Base-by-base conservation (phyloP, 139 green algal genomes). In the Zygnema cylindricum region DNA sequence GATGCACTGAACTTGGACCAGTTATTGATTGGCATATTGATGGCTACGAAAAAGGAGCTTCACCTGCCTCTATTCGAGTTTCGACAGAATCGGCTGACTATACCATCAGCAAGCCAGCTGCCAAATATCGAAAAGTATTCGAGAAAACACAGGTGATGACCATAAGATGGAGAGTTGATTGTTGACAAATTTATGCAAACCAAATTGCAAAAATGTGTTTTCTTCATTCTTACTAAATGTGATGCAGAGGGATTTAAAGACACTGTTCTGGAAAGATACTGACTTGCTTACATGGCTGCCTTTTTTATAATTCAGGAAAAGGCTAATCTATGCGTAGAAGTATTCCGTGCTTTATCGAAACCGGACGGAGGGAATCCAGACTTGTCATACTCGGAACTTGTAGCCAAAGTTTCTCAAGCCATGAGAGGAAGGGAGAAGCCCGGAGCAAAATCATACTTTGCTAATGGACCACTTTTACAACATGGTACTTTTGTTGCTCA, bases 91-190 rank as follows among this genome's bases (percentile, higher is more conserved):
- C 82, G 32, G 82, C 82, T 11, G 77, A 54, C 23, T 88, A 88
- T 38, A 54, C 32, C 22, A 86, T 69, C 40, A 40, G 36, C 36
- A 49, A 55, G 42, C 75, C 82, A 36, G 36, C 82, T 30, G 33
- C 76, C 38, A 88, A 75, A n/a, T 84, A 89, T 39, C 76, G 77
- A 35, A 89, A 89, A 75, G 23, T 86, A 22, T 89, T 90, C 35
- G 75, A 41, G 0, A 40, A 39, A 69, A 23, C 88, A 0, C 43
- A 69, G 42, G 85, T 81, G 33, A 82, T 2, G 69, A n/a, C 82
- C 16, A 76, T 73, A n/a, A 73, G 57, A n/a, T n/a, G 30, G 30
- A 73, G 30, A 73, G 30, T 73, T 36, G 57, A 73, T 30, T n/a
- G 30, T 73, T 30, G 30, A 73, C 57, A 73, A 73, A n/a, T n/a